Evolutionary conservation across 805 yeast species (phyloP), one percentile per base, ranked within the genome.

Genomic region (Kodamaea neixiangensis): DNA sequence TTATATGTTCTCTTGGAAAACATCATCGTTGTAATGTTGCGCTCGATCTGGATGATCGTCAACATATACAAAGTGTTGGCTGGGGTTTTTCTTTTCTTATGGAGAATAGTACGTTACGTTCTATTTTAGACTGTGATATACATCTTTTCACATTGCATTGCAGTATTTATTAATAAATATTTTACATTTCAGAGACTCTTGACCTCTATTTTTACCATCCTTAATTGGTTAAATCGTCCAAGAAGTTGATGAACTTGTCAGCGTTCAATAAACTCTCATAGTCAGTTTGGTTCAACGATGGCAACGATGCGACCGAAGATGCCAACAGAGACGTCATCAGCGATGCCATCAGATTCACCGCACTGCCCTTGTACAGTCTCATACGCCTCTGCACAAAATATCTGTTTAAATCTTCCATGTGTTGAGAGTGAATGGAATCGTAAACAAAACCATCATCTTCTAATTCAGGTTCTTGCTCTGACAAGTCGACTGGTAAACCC

Each of bases 21-120:
- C 51, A 44, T 71, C 13, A 82, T 83, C 40, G 86, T 82, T 15
- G 56, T 80, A 1, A 20, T 75, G 2, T 66, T 83, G 21, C 77
- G 86, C 71, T 49, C 75, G 2, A 67, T 81, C n/a, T 83, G 89
- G 89, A 66, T 81, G 3, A 62, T 79, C 6, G 85, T 79, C 38
- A 81, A 76, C 43, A 47, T 77, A 13, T 78, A 76, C 62, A 69
- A 80, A 52, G 44, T 69, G 7, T 25, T 72, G 14, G 65, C 64
- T 52, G 46, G 49, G 6, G 39, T 65, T 1, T 22, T 68, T 6
- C 55, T 47, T 53, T 11, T 68, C 11, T 14, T 51, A 3, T 53
- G 56, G 54, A 44, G 45, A 37, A 38, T 49, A 9, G 29, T 55
- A n/a, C 40, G 43, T 43, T 47, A 14, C 15, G 19, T 37, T 17